Evolutionary conservation across 2,329 filamentous ascomycete genomes (phyloP).

Genomic region (Pseudogymnoascus sp.): DNA sequence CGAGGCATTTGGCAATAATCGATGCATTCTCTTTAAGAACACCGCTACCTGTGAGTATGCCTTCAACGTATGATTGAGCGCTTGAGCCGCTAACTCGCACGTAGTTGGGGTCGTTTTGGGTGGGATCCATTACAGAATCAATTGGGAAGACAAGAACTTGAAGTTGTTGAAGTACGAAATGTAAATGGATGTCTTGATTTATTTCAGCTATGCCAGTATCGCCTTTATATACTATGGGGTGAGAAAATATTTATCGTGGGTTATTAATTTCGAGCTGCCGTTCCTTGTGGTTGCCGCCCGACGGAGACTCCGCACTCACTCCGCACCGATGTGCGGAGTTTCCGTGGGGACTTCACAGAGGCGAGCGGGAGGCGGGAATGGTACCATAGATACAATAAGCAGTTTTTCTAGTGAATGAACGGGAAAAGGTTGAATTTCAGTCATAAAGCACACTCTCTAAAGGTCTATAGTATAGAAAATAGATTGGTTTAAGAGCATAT

Average conservation of each 20-base stretch:
- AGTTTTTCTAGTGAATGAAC: neutral
- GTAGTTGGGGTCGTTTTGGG: neutral
- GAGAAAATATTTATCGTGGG: neutral
- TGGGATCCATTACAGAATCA: neutral
- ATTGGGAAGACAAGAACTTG: neutral
- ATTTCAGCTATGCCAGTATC: neutral
- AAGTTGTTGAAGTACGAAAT: neutral
- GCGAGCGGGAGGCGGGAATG: neutral
- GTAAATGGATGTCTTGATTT: neutral
- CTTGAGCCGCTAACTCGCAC: neutral
- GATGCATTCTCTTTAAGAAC: conserved; percentile 52
- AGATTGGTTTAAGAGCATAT: neutral
- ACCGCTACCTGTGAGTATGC: conserved; percentile 53
- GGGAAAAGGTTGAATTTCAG: neutral
- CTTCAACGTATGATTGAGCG: conserved; percentile 39
- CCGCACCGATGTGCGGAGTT: neutral
- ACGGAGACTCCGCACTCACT: no score
- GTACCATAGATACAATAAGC: neutral
- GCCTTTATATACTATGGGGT: neutral
- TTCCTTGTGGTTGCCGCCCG: neutral
- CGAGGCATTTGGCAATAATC: conserved; percentile 59
- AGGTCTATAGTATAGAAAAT: neutral
- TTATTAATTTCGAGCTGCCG: neutral
- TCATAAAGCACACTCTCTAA: neutral
- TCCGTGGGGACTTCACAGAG: neutral